A percentile compares a stretch with the other conserved stretches of the same genome.
phyloP scores from a whole-genome alignment of 768 basidiomycete species.

The Mycena floridula region DNA sequence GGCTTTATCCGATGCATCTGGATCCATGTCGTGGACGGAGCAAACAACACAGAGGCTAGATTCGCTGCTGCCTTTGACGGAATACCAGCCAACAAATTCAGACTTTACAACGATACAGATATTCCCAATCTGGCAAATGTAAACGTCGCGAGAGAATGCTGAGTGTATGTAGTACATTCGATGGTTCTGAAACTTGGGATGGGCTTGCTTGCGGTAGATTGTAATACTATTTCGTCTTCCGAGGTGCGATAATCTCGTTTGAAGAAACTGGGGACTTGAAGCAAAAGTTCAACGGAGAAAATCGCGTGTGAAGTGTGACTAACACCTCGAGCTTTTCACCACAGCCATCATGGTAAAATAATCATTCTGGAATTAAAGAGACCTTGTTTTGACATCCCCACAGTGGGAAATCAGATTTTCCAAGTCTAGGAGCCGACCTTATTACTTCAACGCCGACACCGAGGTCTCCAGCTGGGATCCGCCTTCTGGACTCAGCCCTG shows the following conservation, averaged over 20 bases:
- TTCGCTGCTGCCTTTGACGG: conserved; percentile 29
- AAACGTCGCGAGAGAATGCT: too few relatives aligned
- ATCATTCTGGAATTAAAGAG: background rate
- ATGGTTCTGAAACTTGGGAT: too few relatives aligned
- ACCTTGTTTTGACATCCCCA: background rate
- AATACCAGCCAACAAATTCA: conserved; percentile 23
- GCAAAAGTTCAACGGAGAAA: too few relatives aligned
- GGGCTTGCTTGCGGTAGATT: too few relatives aligned
- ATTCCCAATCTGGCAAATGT: conserved; percentile 27
- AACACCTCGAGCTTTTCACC: too few relatives aligned
- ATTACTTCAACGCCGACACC: conserved; percentile 79
- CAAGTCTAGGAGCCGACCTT: conserved; percentile 67
- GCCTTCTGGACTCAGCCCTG: conserved; percentile 54
- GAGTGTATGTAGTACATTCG: too few relatives aligned
- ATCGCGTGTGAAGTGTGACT: too few relatives aligned
- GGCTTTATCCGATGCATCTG: conserved; percentile 34
- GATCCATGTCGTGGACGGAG: conserved; percentile 37
- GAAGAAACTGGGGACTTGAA: too few relatives aligned
- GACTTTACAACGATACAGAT: conserved; percentile 29
- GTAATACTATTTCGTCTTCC: too few relatives aligned
- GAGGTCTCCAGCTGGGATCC: conserved; percentile 76
- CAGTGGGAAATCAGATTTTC: conserved; percentile 89
- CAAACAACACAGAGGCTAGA: conserved; percentile 29
- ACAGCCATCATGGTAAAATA: background rate
- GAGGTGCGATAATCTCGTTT: too few relatives aligned